Percentiles rank a stretch among this genome's conserved stretches.
Evolutionary conservation across 441 rosid genomes (phyloP).

Genomic region (Populus hybrid): DNA sequence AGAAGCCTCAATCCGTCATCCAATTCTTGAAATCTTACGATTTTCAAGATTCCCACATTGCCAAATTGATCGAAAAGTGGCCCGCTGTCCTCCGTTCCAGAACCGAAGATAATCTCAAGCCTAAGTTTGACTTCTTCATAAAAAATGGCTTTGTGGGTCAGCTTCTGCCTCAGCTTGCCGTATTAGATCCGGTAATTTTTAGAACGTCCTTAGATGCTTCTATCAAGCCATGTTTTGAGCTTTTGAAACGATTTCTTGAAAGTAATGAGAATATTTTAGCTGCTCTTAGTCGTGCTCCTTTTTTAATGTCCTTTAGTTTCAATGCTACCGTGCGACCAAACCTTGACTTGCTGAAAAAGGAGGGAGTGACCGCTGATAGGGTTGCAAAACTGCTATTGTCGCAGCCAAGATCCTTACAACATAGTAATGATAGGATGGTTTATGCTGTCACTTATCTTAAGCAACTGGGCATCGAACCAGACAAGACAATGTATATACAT

Average conservation of each 20-base stretch:
- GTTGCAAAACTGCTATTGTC: not conserved
- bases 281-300: not conserved
- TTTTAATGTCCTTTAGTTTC: not conserved
- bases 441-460: constrained; percentile 7
- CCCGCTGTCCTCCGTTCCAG: not conserved
- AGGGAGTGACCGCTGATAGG: constrained; percentile 6
- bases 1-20: not conserved
- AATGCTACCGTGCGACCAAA: constrained; percentile 5
- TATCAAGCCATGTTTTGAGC: constrained; percentile 13
- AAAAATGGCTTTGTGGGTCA: constrained; percentile 17
- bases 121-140: constrained; percentile 9
- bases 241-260: not conserved
- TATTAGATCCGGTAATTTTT: not conserved
- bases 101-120: not conserved
- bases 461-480: constrained; percentile 1
- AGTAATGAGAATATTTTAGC: not conserved
- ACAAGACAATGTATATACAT: not conserved
- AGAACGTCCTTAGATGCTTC: not conserved
- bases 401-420: not conserved
- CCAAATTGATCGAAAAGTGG: constrained; percentile 6
- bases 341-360: constrained; percentile 3
- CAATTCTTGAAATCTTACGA: constrained; percentile 5
- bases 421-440: not conserved
- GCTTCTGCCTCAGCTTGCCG: constrained; percentile 14
- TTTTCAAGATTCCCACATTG: constrained; percentile 10